A percentile compares a stretch with the other conserved stretches of the same genome.
Evolutionary conservation across 1,139 yeast genomes (phyloP).

Genomic region (Kodamaea sp.): DNA sequence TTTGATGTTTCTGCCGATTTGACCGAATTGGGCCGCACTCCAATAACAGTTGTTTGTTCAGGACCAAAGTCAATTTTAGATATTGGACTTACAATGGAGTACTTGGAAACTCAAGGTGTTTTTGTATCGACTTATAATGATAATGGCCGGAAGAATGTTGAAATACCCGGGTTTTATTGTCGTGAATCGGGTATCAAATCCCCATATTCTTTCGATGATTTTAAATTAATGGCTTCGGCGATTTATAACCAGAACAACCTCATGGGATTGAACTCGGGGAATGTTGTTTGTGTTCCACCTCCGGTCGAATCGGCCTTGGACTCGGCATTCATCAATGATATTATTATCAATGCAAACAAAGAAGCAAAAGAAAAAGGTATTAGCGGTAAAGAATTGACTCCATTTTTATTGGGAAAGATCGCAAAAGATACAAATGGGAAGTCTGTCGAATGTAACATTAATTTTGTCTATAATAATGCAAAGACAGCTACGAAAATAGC

Average conservation of each 20-base stretch:
- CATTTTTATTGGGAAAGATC: conserved; percentile 64
- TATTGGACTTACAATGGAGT: conserved; percentile 77
- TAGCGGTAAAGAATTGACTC: conserved; percentile 73
- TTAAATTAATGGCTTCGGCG: conserved; percentile 59
- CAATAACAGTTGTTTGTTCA: conserved; percentile 84
- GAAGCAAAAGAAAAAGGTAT: conserved; percentile 56
- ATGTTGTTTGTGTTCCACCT: conserved; percentile 79
- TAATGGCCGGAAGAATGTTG: conserved; percentile 22
- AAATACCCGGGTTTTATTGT: conserved; percentile 82
- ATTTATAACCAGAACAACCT: conserved; percentile 49
- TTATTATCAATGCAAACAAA: conserved; percentile 56
- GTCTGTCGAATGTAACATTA: conserved; percentile 68
- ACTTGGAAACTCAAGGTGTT: conserved; percentile 83
- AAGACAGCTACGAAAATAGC: conserved; percentile 67
- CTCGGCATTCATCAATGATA: conserved; percentile 45
- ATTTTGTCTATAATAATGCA: conserved; percentile 78
- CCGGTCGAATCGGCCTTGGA: conserved; percentile 62
- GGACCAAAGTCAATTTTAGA: conserved; percentile 89
- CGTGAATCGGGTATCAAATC: conserved; percentile 71
- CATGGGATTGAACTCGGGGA: conserved; percentile 62
- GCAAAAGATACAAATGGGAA: conserved; percentile 65
- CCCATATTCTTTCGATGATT: conserved; percentile 57
- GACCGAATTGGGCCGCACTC: conserved; percentile 78
- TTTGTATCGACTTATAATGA: conserved; percentile 52
- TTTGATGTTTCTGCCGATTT: conserved; percentile 87